Evolutionary conservation across 768 basidiomycete genomes (phyloP).

Genomic region (Tremella fuciformis): DNA sequence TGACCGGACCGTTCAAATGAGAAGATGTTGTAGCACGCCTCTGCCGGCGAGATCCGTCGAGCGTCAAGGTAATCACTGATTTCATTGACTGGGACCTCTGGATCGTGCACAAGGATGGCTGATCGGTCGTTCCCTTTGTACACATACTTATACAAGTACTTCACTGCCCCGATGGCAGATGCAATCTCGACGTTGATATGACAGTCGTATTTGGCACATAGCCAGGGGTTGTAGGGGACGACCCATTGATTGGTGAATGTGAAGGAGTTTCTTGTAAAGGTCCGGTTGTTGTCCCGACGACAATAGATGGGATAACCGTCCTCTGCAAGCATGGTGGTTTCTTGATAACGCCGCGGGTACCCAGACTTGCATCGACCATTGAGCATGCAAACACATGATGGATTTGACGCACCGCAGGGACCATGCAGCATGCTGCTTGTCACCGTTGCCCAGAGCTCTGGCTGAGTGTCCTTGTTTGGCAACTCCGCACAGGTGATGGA

Average conservation of each 20-base stretch:
- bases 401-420: slow-evolving; percentile 55
- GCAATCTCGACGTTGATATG: slow-evolving; percentile 59
- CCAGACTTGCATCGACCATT: slow-evolving; percentile 55
- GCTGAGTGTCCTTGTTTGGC: slow-evolving; percentile 36
- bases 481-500: not conserved
- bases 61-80: slow-evolving; percentile 52
- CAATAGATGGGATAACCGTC: slow-evolving; percentile 56
- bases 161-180: slow-evolving; percentile 53
- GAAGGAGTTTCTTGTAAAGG: slow-evolving; percentile 30
- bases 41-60: slow-evolving; percentile 53
- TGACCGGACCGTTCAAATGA: slow-evolving; percentile 50
- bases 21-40: slow-evolving; percentile 54
- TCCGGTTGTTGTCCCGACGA: slow-evolving; percentile 51
- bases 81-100: slow-evolving; percentile 44
- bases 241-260: slow-evolving; percentile 54
- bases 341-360: slow-evolving; percentile 56
- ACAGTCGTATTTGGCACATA: slow-evolving; percentile 53
- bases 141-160: slow-evolving; percentile 59
- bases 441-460: slow-evolving; percentile 55
- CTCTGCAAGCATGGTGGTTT: slow-evolving; percentile 51
- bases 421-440: slow-evolving; percentile 57
- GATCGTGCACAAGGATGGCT: slow-evolving; percentile 42
- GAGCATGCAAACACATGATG: slow-evolving; percentile 54
- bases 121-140: slow-evolving; percentile 57
- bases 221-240: slow-evolving; percentile 54